Base-by-base conservation (phyloP, 2,329 filamentous ascomycete genomes). In the Polytolypa hystricis region DNA sequence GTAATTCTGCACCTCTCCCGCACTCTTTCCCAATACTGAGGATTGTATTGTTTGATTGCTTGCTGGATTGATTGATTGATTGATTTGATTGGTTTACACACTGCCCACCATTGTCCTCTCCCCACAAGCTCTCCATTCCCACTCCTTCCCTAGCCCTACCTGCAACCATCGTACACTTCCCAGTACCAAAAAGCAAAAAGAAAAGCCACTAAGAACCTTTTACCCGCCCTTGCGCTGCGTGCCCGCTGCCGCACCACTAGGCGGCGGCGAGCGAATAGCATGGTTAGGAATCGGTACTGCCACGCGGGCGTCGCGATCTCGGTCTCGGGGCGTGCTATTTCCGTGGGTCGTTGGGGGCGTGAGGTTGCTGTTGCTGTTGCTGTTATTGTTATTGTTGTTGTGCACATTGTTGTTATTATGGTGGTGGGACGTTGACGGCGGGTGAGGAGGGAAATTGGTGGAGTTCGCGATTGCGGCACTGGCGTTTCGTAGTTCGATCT, bases 401-500 rank as follows among this genome's bases (percentile, higher is more conserved):
- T 15, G 23, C 10, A 12, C 20, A 16, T 28, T 29, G 9, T 19
- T 25, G 26, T 27, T 35, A 27, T 17, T 26, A 30, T 26, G 7
- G 6, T 30, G 15, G 12, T 36, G 35, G n/a, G n/a, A n/a, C n/a
- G n/a, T n/a, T n/a, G n/a, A n/a, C n/a, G n/a, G n/a, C 8, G 28
- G 11, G 14, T 16, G 28, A 23, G 35, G 18, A 23, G 35, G 18
- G 15, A 38, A 38, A 10, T 38, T 31, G 25, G 12, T 25, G 14
- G 35, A 25, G 16, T 38, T 36, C 11, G 34, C 20, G 14, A 42
- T 40, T 10, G 54, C 52, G n/a, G 57, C 54, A 39, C 59, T 61
- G 10, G 58, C 59, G 33, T 53, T 62, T 29, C 61, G 58, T 15
- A 65, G 49, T 40, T 63, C 59, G 16, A 66, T 64, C 47, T 67